Evolutionary conservation across 176 grass and related monocot genomes (phyloP), one percentile per base, ranked within the genome.

Genomic region (Hyparrhenia diplandra): DNA sequence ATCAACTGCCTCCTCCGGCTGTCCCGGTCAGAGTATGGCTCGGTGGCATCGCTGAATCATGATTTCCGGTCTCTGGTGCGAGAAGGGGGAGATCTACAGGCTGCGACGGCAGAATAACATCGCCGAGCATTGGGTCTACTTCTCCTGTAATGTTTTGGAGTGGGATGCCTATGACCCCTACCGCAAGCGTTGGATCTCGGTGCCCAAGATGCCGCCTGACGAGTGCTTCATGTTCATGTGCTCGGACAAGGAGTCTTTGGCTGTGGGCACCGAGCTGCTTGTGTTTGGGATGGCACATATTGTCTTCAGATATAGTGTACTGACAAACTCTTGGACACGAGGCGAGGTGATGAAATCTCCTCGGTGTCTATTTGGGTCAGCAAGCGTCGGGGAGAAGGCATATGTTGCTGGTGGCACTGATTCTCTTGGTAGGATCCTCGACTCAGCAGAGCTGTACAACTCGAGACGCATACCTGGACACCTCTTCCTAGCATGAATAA

Each of bases 121-220:
- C 4, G 34, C 88, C 0, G 91, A 97, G 80, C 91, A 94, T 75
- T 97, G 94, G 94, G 83, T 97, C 17, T 97, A 97, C 64, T 94
- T 92, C 87, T 94, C 89, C 8, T 92, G 87, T 83, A 88, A 85
- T 75, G 83, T 84, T 25, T 70, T 72, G 16, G 84, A 92, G 54
- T 97, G 89, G 94, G 84, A 94, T 64, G 89, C 94, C 13, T 97
- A 90, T 75, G 91, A 94, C 57, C 91, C 89, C 0, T 89, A 92
- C 54, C 64, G 85, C 0, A 69, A 83, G 46, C 79, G 85, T 54
- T 94, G 91, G 94, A 94, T 92, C 71, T 84, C 62, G 0, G 84
- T 93, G 69, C 91, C 94, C 65, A 88, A 68, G 82, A 97, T 94
- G 94, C 91, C 94, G 12, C 84, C 13, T 20, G 85, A 85, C 0